Evolutionary conservation across 495 filamentous ascomycete genomes (phyloP).

Genomic region (Amorphotheca resinae): DNA sequence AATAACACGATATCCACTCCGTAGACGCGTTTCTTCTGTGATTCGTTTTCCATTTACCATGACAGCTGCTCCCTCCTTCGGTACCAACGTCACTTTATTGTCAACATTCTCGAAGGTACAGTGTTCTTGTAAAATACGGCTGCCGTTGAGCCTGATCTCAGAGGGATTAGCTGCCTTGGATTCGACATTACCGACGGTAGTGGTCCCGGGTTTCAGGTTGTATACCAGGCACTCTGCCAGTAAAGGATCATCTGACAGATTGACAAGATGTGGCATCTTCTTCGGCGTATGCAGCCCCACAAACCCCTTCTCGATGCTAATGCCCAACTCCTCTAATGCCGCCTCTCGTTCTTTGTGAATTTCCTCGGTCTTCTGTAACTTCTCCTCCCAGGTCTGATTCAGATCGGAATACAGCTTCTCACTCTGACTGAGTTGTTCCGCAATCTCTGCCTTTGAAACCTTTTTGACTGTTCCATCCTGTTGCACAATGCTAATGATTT

Average conservation of each 20-base stretch:
- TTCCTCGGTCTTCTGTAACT: slow-evolving; percentile 82
- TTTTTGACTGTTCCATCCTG: slow-evolving; percentile 80
- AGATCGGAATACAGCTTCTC: slow-evolving; percentile 95
- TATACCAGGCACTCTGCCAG: slow-evolving; percentile 96
- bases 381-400: slow-evolving; percentile 98
- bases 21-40: slow-evolving; percentile 65
- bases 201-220: slow-evolving; percentile 91
- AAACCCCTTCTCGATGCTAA: slow-evolving; percentile 98
- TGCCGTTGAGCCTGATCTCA: slow-evolving; percentile 89
- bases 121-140: slow-evolving; percentile 81
- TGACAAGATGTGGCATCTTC: slow-evolving; percentile 98
- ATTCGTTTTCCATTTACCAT: slow-evolving; percentile 96
- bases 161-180: slow-evolving; percentile 60
- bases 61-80: slow-evolving; percentile 78
- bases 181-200: slow-evolving; percentile 85
- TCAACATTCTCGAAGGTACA: slow-evolving; percentile 90
- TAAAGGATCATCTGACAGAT: slow-evolving; percentile 90
- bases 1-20: slow-evolving; percentile 90
- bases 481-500: slow-evolving; percentile 89
- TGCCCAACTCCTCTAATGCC: slow-evolving; percentile 90
- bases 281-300: slow-evolving; percentile 92
- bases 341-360: slow-evolving; percentile 97
- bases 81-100: slow-evolving; percentile 79
- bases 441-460: slow-evolving; percentile 97
- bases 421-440: slow-evolving; percentile 86